These are phyloP conservation scores for Clarkia xantiana DNA, from an alignment of 345 rosid species.

Conservation along the genomic window DNA sequence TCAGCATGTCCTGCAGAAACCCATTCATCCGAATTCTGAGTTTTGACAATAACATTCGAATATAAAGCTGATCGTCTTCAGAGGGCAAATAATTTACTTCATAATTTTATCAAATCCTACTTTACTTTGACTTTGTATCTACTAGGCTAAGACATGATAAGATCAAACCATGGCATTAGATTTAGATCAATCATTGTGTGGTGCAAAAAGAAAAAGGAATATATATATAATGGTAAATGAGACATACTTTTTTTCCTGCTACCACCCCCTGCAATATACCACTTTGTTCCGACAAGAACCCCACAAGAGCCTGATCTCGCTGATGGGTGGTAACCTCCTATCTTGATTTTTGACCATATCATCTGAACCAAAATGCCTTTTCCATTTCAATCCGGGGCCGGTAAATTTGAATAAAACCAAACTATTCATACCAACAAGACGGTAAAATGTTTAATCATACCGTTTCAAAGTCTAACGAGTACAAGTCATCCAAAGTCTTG, in stretches of 20 bases:
- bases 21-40: not conserved
- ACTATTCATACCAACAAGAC: not conserved
- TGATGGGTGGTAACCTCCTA: constrained; percentile 82
- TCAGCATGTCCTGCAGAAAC: constrained; percentile 65
- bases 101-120: too few relatives aligned
- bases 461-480: constrained; percentile 92
- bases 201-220: not conserved
- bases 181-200: not conserved
- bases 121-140: too few relatives aligned
- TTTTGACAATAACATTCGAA: too few relatives aligned
- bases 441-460: constrained; percentile 17
- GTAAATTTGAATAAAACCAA: constrained; percentile 5
- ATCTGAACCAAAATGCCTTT: constrained; percentile 29
- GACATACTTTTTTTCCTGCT: constrained; percentile 81
- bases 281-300: constrained; percentile 74
- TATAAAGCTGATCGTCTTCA: too few relatives aligned
- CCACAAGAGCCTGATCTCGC: constrained; percentile 93
- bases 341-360: constrained; percentile 95
- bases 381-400: not conserved
- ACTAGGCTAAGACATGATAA: too few relatives aligned
- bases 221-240: constrained; percentile 11
- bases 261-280: constrained; percentile 98
- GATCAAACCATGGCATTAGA: too few relatives aligned
- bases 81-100: too few relatives aligned
- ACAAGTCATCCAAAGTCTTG: constrained; percentile 68